Conservation (phyloP, 192 early-diverging fungal species). For the Backusella morwellensis region DNA sequence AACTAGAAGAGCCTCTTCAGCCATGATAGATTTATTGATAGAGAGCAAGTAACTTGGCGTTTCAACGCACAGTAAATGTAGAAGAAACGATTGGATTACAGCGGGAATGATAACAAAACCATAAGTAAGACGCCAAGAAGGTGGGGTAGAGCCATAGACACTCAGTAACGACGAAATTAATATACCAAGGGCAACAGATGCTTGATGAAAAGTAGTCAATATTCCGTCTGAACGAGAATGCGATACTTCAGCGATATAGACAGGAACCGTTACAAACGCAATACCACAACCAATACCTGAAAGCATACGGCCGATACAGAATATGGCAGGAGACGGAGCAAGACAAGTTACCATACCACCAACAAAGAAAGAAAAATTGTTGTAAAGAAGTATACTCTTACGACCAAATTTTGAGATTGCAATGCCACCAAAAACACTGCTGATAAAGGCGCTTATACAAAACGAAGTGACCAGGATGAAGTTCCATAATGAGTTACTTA, state of each 20-base stretch:
- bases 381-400: not conserved
- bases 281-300: not conserved
- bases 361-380: not conserved
- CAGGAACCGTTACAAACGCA: not conserved
- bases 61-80: not conserved
- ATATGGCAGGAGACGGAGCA: not conserved
- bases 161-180: not conserved
- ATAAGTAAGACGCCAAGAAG: not conserved
- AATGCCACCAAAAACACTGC: not conserved
- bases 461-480: not conserved
- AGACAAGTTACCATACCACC: not conserved
- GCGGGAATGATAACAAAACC: not conserved
- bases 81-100: not conserved
- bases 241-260: not conserved
- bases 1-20: not conserved
- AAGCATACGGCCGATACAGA: not conserved
- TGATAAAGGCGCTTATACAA: not conserved
- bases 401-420: not conserved
- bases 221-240: not conserved
- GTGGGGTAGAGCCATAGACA: not conserved
- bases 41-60: not conserved
- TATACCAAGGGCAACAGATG: not conserved
- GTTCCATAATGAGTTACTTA: not conserved
- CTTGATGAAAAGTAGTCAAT: not conserved
- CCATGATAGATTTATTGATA: not conserved